A percentile compares a stretch with the other conserved stretches of the same genome.
phyloP scores from a whole-genome alignment of 169 alveolate species.

The Plasmodium gonderi region DNA sequence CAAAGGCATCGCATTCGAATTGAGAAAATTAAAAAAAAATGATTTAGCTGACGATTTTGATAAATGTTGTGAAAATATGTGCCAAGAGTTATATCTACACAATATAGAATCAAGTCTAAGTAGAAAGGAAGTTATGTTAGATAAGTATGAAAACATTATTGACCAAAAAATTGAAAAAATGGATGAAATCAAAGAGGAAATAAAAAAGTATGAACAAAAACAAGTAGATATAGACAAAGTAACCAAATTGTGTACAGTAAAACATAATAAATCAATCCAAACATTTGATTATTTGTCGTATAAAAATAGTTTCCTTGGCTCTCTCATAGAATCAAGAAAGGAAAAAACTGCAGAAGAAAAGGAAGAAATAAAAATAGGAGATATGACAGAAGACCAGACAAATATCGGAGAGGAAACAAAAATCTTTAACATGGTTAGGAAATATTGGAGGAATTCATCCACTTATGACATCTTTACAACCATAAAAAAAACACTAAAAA shows the following conservation, averaged over 20 bases:
- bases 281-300: constrained; percentile 65
- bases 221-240: constrained; percentile 23
- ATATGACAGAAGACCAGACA: not conserved
- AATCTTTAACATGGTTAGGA: constrained; percentile 74
- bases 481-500: constrained; percentile 78
- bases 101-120: constrained; percentile 47
- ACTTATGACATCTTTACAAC: constrained; percentile 81
- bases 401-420: not conserved
- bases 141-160: constrained; percentile 51
- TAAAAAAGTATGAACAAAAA: constrained; percentile 42
- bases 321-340: constrained; percentile 26
- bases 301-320: constrained; percentile 5
- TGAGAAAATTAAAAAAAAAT: constrained; percentile 32
- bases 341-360: not conserved
- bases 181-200: constrained; percentile 6
- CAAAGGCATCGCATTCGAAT: constrained; percentile 51
- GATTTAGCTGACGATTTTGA: constrained; percentile 68
- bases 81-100: constrained; percentile 64
- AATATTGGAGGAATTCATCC: constrained; percentile 81
- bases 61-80: constrained; percentile 75
- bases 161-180: constrained; percentile 50
- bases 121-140: constrained; percentile 34
- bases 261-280: constrained; percentile 27
- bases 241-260: constrained; percentile 15
- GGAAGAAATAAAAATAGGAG: too few species aligned